Evolutionary conservation across 2,329 filamentous ascomycete species (phyloP), one percentile per base, ranked within the genome.

Genomic region (Botryosphaeria dothidea): DNA sequence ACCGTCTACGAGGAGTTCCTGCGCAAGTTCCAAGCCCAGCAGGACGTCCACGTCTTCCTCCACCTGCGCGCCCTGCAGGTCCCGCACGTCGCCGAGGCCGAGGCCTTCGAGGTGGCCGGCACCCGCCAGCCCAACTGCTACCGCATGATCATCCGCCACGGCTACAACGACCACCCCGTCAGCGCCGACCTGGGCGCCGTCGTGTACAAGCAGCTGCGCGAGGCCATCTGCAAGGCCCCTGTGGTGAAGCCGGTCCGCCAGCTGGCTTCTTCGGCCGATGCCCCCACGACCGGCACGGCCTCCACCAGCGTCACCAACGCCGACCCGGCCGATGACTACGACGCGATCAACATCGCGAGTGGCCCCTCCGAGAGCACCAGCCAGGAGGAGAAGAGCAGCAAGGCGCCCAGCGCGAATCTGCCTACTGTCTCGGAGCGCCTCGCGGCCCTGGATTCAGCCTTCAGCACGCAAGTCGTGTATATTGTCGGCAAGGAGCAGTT

Each of bases 1-100:
- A 84, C 84, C 9, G 88, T 90, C 11, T 92, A 92, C 74, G 85
- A 86, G 3, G 88, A 92, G 60, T 93, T 92, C 72, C 81, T 92
- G 9, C 85, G 83, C 61, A 92, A 92, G 72, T 88, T 93, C 67
- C 84, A 85, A 52, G 85, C 87, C 0, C 80, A 85, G 4, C 89
- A 90, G 0, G 86, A 90, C 34, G 84, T 91, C 9, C 83, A 86
- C n/a, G 82, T 92, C 1, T 92, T 93, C 75, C 90, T 93, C 73
- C 90, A 93, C 70, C 82, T 92, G 65, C 86, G 88, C 5, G 84
- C 88, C 0, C 80, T 91, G 0, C 82, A 86, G 36, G 78, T 80
- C 1, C 89, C 90, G 27, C 43, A 48, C 29, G 0, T 83, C 0
- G 63, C 69, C 1, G 67, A 68, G 0, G 80, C 81, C 2, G 79